Conservation (phyloP, 2,329 filamentous ascomycete species). For the Lasiodiplodia gonubiensis region DNA sequence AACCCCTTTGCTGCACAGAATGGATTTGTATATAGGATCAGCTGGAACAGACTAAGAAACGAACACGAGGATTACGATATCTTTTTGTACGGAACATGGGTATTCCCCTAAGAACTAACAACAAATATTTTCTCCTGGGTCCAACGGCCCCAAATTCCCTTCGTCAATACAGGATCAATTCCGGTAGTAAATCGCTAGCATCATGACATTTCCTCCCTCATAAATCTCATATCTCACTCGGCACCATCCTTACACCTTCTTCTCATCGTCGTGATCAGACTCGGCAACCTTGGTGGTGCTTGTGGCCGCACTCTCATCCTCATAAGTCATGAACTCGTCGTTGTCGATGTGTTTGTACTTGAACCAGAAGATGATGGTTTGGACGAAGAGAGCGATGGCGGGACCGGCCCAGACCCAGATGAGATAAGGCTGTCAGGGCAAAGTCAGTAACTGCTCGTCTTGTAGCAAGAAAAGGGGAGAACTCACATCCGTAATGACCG, state of each 20-base stretch:
- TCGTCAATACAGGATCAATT: too few species aligned
- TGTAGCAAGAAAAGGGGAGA: neutral
- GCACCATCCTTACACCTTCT: neutral
- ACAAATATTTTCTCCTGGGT: too few species aligned
- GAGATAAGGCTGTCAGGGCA: constrained; percentile 6
- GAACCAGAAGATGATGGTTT: constrained; percentile 57
- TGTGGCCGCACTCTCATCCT: neutral
- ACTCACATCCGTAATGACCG: constrained; percentile 25
- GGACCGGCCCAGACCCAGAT: constrained; percentile 53
- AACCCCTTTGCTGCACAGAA: too few species aligned
- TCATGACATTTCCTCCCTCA: neutral
- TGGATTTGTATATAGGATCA: too few species aligned
- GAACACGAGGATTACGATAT: too few species aligned
- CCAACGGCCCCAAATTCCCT: too few species aligned
- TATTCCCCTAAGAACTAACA: too few species aligned
- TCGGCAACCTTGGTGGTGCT: neutral
- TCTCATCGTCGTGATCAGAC: neutral
- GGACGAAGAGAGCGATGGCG: constrained; percentile 54
- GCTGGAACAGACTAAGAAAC: too few species aligned
- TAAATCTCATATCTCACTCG: neutral
- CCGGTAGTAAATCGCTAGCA: too few species aligned
- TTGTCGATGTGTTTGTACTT: constrained; percentile 55
- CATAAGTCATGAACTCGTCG: constrained; percentile 52
- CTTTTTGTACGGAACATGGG: too few species aligned
- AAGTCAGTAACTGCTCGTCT: neutral